Evolutionary conservation across 371 early-diverging fungal genomes (phyloP).

Genomic region (Actinomortierella wolfii): DNA sequence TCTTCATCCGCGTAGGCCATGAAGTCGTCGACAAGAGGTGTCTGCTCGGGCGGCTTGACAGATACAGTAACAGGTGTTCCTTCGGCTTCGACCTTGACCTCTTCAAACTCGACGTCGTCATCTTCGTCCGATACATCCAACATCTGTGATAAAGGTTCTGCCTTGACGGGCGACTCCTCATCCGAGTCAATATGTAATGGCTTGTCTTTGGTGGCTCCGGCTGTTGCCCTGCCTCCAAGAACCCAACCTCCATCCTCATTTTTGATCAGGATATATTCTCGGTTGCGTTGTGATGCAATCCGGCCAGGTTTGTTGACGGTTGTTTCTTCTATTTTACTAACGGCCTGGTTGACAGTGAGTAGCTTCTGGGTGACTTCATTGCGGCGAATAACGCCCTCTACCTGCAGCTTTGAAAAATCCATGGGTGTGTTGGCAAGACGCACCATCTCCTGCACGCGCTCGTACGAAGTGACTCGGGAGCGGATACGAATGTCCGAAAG

Average conservation of each 20-base stretch:
- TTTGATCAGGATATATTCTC: constrained; percentile 83
- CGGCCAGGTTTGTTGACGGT: constrained; percentile 50
- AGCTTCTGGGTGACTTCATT: constrained; percentile 87
- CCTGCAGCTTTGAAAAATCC: constrained; percentile 92
- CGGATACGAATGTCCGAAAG: constrained; percentile 83
- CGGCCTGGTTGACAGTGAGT: constrained; percentile 63
- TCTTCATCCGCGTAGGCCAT: constrained; percentile 58
- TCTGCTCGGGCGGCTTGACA: constrained; percentile 8
- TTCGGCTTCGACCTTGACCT: constrained; percentile 26
- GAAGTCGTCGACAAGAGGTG: constrained; percentile 46
- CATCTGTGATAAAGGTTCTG: constrained; percentile 1
- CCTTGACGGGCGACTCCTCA: constrained; percentile 15
- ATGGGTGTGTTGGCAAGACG: constrained; percentile 60
- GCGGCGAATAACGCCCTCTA: constrained; percentile 80
- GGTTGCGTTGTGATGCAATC: constrained; percentile 81
- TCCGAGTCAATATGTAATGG: constrained; percentile 45
- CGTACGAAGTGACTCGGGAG: constrained; percentile 81
- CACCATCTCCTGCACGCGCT: constrained; percentile 77
- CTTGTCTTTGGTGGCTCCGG: constrained; percentile 28
- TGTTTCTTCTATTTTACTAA: constrained; percentile 34
- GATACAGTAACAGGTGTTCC: not conserved
- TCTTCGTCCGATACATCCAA: constrained; percentile 16
- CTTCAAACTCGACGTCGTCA: constrained; percentile 45
- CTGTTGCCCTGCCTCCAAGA: constrained; percentile 48
- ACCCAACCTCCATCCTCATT: constrained; percentile 86